phyloP scores from a whole-genome alignment of 1,139 yeast species.

The Geotrichum reessii region DNA sequence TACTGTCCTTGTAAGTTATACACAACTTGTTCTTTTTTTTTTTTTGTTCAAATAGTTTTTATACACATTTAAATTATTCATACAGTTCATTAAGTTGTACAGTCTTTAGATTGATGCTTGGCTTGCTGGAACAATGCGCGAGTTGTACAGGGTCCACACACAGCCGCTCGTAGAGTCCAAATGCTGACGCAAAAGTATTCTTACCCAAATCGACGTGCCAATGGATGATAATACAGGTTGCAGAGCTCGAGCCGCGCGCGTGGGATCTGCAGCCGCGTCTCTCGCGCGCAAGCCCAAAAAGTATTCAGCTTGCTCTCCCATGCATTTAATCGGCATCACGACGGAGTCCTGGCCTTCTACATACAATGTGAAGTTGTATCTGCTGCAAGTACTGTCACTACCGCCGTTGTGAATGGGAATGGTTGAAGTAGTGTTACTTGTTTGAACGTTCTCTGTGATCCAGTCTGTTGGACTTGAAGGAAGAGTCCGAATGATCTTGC shows the following conservation, averaged over 20 bases:
- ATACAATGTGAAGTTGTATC: neutral
- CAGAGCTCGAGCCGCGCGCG: neutral
- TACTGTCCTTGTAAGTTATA: neutral
- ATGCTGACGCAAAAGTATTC: neutral
- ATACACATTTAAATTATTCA: neutral
- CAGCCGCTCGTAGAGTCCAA: neutral
- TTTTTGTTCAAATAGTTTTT: neutral
- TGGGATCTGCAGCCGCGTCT: neutral
- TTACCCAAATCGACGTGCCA: neutral
- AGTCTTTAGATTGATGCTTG: neutral
- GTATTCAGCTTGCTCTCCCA: neutral
- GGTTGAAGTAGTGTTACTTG: neutral
- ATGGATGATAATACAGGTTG: neutral
- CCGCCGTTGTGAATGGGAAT: neutral
- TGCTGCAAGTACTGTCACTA: neutral
- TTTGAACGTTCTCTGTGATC: neutral
- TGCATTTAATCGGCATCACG: neutral
- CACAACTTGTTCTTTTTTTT: neutral
- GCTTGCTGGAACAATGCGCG: neutral
- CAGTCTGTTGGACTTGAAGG: constrained; percentile 3
- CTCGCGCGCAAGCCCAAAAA: constrained; percentile 2
- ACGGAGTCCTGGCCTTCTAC: constrained; percentile 11
- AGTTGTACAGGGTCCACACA: neutral
- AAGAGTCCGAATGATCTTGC: neutral
- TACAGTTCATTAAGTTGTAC: neutral